Percentiles rank a stretch among this genome's conserved stretches.
Conservation (phyloP, 225 moss, liverwort and hornwort genomes). For the Rhytidiadelphus loreus region DNA sequence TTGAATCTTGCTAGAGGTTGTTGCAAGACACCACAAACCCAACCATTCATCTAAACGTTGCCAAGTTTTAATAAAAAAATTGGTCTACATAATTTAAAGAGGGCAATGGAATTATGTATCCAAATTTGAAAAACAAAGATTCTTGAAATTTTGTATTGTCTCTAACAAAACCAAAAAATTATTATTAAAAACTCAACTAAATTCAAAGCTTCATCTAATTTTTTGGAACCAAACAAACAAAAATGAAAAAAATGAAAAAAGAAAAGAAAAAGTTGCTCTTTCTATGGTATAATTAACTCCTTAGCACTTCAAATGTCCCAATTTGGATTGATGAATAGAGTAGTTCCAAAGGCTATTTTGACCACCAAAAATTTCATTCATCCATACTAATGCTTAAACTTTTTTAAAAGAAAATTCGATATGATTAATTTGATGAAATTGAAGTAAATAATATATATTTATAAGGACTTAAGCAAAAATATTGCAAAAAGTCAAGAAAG, state of each 20-base stretch:
- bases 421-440: neutral
- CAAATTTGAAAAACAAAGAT: neutral
- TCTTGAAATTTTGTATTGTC: neutral
- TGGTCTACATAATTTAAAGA: too few relatives aligned
- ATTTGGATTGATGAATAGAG: neutral
- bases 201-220: neutral
- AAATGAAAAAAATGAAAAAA: neutral
- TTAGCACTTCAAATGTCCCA: neutral
- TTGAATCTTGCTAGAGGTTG: too few relatives aligned
- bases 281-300: neutral
- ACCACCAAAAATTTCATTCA: neutral
- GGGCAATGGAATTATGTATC: too few relatives aligned
- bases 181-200: neutral
- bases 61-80: too few relatives aligned
- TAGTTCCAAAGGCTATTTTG: accelerated
- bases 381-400: neutral
- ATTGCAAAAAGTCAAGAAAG: neutral
- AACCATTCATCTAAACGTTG: too few relatives aligned
- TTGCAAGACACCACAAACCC: too few relatives aligned
- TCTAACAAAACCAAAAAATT: neutral
- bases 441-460: neutral
- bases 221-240: neutral
- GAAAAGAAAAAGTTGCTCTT: neutral
- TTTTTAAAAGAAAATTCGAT: neutral
- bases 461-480: neutral